These are phyloP conservation scores for Leccinum rimulosum DNA, from an alignment of 768 basidiomycete genomes.

Conservation along the genomic window DNA sequence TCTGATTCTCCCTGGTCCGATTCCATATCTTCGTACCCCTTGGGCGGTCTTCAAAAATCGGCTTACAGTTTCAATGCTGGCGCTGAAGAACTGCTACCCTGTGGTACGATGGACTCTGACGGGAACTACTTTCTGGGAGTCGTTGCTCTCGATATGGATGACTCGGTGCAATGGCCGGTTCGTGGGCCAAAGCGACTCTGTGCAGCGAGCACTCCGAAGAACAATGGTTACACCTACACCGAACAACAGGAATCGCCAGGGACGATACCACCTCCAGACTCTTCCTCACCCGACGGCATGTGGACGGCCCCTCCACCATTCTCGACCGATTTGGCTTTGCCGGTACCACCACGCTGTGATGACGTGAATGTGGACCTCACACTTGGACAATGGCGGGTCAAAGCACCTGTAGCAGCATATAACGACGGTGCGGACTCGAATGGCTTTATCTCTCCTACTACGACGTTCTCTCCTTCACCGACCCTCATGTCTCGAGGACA, in stretches of 20 bases:
- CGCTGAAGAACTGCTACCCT: neutral
- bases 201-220: slow-evolving; percentile 5
- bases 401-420: slow-evolving; percentile 1
- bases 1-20: slow-evolving; percentile 9
- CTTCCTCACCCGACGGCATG: slow-evolving; percentile 19
- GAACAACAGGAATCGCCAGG: slow-evolving; percentile 6
- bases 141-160: neutral
- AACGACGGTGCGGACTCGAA: neutral
- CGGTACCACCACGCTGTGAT: neutral
- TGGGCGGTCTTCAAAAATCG: slow-evolving; percentile 1
- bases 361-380: slow-evolving; percentile 5
- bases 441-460: neutral
- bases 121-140: neutral
- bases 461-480: neutral
- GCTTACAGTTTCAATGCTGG: neutral
- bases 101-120: neutral
- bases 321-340: neutral
- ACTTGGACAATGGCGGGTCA: neutral
- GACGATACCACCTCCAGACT: slow-evolving; percentile 17
- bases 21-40: neutral
- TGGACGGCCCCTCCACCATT: neutral
- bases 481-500: neutral
- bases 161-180: neutral
- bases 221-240: neutral
- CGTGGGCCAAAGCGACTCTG: neutral